Base-by-base conservation (phyloP, 169 alveolate genomes). In the Pseudocohnilembus persalinus region DNA sequence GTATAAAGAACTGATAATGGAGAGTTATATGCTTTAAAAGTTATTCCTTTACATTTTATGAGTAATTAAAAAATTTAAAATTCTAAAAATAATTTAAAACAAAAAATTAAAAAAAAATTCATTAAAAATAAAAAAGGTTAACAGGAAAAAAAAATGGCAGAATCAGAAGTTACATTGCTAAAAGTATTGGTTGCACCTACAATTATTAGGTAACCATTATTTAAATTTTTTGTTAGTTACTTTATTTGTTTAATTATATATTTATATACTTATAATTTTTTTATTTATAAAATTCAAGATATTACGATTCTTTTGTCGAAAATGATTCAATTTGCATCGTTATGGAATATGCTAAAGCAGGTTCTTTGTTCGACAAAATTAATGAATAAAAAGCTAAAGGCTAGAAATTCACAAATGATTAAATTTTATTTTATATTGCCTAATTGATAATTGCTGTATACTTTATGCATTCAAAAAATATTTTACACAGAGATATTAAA, bases 401-500 rank as follows among this genome's bases (percentile, higher is more conserved):
- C 63, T 20, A 81, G 29, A 65, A 77, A 26, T 83, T 94, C 49
- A 63, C 83, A 1, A 77, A 88, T 33, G 97, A 95, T 35, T 68
- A 90, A 82, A 89, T 93, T 29, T 77, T 94, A 73, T 82, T 85
- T 80, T 94, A 93, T 91, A 88, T 91, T 72, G 90, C 96, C 32
- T 91, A 96, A 85, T 81, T 96, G 35, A 89, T 94, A 30, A 85
- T 96, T 28, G 97, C 96, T 4, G 88, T 96, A 30, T 83, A 92
- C 88, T 91, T 93, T 73, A 91, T 96, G 93, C 99, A 97, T 76
- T 82, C 89, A 65, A 94, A 95, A 83, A 95, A 96, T 81, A 94
- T 97, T 16, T 91, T 97, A 24, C 99, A 97, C 86, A 92, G 99
- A 87, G 99, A 97, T 89, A 90, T 97, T 15, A 97, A 97, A 88